phyloP scores from a whole-genome alignment of 1,284 basidiomycete species.

The Lignosus rhinocerotis region DNA sequence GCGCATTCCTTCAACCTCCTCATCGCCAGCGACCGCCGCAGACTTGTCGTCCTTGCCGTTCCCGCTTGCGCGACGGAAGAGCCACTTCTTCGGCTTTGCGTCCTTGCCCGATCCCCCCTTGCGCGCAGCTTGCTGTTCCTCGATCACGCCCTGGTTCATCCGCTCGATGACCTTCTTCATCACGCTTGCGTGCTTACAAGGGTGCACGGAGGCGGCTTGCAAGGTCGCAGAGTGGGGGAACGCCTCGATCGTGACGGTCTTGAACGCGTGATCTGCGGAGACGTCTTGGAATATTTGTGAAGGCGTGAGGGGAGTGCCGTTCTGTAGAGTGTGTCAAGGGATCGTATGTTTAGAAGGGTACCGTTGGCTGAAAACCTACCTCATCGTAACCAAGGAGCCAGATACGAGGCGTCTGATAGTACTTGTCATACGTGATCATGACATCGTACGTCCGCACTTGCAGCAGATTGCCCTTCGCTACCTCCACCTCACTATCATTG shows the following conservation, averaged over 20 bases:
- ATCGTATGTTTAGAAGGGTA: neutral
- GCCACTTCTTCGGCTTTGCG: conserved; percentile 80
- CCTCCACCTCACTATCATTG: conserved; percentile 52
- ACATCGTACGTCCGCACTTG: conserved; percentile 99
- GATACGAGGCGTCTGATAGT: conserved; percentile 94
- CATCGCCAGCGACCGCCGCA: conserved; percentile 48
- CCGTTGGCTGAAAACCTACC: conserved; percentile 43
- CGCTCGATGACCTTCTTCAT: conserved; percentile 99
- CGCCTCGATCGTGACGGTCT: conserved; percentile 98
- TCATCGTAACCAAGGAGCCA: conserved; percentile 96
- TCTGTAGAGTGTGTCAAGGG: conserved; percentile 44
- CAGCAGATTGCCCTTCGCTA: conserved; percentile 80
- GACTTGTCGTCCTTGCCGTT: conserved; percentile 54
- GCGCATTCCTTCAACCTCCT: conserved; percentile 82
- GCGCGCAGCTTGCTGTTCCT: conserved; percentile 68
- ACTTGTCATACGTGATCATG: conserved; percentile 99
- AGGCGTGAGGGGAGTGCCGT: conserved; percentile 83
- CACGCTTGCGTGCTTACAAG: conserved; percentile 97
- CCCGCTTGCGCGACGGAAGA: conserved; percentile 71
- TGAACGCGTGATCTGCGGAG: conserved; percentile 95
- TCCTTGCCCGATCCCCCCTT: conserved; percentile 47
- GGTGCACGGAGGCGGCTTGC: conserved; percentile 91
- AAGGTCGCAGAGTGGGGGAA: conserved; percentile 91
- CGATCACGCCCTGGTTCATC: conserved; percentile 89
- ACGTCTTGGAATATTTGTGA: conserved; percentile 97